Conservation (phyloP, 306 rosid species). For the Malus orientalis region DNA sequence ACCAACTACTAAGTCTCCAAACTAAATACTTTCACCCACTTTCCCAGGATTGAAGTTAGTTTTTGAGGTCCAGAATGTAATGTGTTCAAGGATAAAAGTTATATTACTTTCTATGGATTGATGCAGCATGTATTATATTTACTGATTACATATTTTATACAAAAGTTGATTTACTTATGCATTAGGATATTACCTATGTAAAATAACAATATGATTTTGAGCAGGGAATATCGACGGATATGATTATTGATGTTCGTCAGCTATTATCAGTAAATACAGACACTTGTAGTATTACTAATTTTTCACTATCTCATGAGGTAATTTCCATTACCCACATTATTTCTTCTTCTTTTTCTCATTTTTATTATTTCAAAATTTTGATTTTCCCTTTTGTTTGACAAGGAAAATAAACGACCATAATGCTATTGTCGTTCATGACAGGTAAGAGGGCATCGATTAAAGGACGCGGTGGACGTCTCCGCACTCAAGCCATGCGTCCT, state of each 20-base stretch:
- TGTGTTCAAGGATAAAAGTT: not conserved
- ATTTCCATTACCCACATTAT: not conserved
- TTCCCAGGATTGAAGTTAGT: not conserved
- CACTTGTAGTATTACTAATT: conserved; percentile 69
- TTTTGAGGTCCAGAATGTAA: not conserved
- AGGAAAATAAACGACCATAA: not conserved
- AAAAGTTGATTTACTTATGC: not conserved
- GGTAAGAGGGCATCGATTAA: conserved; percentile 78
- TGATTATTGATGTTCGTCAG: conserved; percentile 70
- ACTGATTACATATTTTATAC: not conserved
- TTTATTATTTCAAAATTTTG: not conserved
- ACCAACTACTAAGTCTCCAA: not conserved
- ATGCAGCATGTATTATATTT: too few relatives aligned
- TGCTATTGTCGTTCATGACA: conserved; percentile 8
- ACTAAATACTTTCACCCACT: not conserved
- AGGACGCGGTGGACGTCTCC: conserved; percentile 80
- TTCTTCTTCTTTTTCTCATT: not conserved
- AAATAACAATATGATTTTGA: not conserved
- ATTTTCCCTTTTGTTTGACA: not conserved
- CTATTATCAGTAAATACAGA: conserved; percentile 56
- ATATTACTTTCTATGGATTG: not conserved
- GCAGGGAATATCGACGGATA: conserved; percentile 99
- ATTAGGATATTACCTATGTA: not conserved
- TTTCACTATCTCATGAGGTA: conserved; percentile 83
- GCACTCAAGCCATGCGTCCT: conserved; percentile 85